phyloP scores from a whole-genome alignment of 257 asterid genomes.

The Nicotiana undulata region DNA sequence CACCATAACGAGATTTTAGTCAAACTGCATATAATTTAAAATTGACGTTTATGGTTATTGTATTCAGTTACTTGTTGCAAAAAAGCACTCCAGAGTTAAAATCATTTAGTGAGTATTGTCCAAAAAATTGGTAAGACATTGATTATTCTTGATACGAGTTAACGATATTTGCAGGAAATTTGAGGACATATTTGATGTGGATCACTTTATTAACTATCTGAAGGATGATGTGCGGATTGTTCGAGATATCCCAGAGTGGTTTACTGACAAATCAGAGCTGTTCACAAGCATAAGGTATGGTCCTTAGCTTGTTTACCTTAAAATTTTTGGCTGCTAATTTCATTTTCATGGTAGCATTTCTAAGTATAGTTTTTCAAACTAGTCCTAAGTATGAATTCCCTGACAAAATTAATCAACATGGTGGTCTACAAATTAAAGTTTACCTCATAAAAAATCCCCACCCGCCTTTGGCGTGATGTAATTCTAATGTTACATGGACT shows the following conservation, averaged over 20 bases:
- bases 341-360: constrained; percentile 1
- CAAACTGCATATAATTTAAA: background rate
- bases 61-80: background rate
- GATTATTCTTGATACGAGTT: background rate
- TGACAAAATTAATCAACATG: background rate
- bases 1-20: background rate
- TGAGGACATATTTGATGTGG: constrained; percentile 96
- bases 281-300: constrained; percentile 83
- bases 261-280: constrained; percentile 95
- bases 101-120: background rate
- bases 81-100: background rate
- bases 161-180: constrained; percentile 66
- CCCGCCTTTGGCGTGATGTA: background rate
- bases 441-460: background rate
- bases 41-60: background rate
- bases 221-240: constrained; percentile 86
- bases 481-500: background rate
- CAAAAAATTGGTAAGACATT: background rate
- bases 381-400: background rate
- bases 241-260: constrained; percentile 96
- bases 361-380: background rate
- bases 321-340: constrained; percentile 5
- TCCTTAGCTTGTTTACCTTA: background rate
- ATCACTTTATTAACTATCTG: constrained; percentile 89
- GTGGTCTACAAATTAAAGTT: background rate